These are phyloP conservation scores for Brassica incana DNA, from an alignment of 345 rosid species.

Conservation along the genomic window DNA sequence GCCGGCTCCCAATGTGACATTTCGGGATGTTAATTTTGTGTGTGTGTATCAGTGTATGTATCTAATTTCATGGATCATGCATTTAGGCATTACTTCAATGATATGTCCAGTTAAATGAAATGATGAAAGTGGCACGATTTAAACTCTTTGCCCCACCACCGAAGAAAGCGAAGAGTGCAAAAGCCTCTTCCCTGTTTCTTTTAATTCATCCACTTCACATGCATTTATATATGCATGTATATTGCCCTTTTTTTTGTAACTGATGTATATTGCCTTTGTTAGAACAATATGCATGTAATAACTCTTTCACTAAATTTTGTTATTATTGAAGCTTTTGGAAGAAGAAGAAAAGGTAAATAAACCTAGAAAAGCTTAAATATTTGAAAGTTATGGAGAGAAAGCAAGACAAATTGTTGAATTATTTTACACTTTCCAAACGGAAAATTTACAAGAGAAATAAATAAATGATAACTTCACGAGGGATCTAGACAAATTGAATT, in stretches of 20 bases:
- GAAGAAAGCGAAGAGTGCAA: background rate
- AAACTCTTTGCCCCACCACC: constrained; percentile 5
- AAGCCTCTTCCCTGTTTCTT: background rate
- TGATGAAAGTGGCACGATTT: constrained; percentile 7
- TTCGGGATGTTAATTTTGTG: no score
- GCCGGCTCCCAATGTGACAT: no score
- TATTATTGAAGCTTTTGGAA: background rate
- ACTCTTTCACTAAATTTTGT: background rate
- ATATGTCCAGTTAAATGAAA: constrained; percentile 1
- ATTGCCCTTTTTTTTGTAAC: background rate
- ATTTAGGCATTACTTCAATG: constrained; percentile 5
- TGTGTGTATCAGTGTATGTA: background rate
- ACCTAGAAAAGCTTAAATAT: no score
- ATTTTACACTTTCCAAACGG: background rate
- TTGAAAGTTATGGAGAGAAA: background rate
- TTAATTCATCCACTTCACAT: background rate
- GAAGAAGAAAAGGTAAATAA: background rate
- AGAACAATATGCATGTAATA: background rate
- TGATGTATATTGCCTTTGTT: background rate
- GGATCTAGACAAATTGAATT: no score
- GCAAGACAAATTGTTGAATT: background rate
- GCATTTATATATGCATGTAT: background rate
- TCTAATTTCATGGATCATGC: background rate
- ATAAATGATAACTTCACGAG: no score
- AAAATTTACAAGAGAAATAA: background rate